Evolutionary conservation across 2,329 filamentous ascomycete genomes (phyloP), one percentile per base, ranked within the genome.

Genomic region (Didymella keratinophila): DNA sequence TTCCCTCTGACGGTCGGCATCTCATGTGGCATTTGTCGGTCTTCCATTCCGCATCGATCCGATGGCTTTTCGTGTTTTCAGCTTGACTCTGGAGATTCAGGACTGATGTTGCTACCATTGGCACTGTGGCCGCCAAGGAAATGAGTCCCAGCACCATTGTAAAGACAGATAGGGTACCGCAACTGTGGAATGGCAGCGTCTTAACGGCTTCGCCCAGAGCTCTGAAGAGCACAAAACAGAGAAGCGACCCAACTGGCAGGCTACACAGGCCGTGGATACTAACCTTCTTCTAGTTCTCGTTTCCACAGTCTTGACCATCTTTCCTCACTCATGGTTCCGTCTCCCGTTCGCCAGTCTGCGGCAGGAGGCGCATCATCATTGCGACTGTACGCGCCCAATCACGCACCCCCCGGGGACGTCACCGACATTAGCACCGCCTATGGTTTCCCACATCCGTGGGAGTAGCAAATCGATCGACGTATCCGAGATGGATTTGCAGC

Each of bases 1-100:
- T 63, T 23, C 62, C 60, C 27, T 30, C 50, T 18, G 65, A 67
- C 5, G 67, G 49, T 34, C 61, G 59, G 34, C 64, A 68, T 18
- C 48, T 55, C 52, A 69, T 64, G 25, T 69, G 58, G 46, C 67
- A 63, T 57, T 64, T 68, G 11, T 66, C 58, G n/a, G 59, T 56
- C 47, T 67, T 69, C 64, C 64, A 68, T 20, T 63, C 62, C 23
- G 62, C 58, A 18, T 66, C 55, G 8, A 50, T 30, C 10, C 61
- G 60, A 2, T 64, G 47, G 42, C 53, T 60, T 43, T 65, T 63
- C 4, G 62, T 63, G 25, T 58, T 63, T 39, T 68, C 64, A 7
- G 65, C 53, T 56, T 69, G 60, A 50, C 53, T 65, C 52, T 69
- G 67, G 12, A 69, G 60, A 4, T 47, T 56, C 30, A 69, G 46